A percentile compares a stretch with the other conserved stretches of the same genome.
Evolutionary conservation across 192 early-diverging fungal genomes (phyloP).

Genomic region (Coemansia biformis): DNA sequence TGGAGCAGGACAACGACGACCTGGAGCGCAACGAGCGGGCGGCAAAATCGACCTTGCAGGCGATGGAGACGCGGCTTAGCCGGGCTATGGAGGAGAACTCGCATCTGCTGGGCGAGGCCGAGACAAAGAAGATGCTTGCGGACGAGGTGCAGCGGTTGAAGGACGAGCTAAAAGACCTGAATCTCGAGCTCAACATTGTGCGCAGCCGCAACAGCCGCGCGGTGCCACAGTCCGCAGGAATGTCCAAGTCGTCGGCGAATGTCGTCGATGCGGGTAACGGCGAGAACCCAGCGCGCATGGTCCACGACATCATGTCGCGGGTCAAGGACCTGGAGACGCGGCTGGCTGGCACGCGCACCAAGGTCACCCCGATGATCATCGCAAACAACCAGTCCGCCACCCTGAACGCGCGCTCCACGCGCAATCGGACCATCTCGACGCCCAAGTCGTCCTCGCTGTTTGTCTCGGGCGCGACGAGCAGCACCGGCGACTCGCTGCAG

Average conservation of each 20-base stretch:
- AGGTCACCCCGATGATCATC: constrained; percentile 66
- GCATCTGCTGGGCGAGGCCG: constrained; percentile 61
- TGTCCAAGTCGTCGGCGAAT: constrained; percentile 43
- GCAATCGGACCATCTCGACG: constrained; percentile 34
- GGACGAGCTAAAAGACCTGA: constrained; percentile 65
- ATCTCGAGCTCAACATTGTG: constrained; percentile 52
- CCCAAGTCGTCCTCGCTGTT: constrained; percentile 21
- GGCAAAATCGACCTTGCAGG: constrained; percentile 60
- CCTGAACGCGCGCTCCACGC: constrained; percentile 31
- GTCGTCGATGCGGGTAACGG: constrained; percentile 10
- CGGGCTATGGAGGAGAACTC: constrained; percentile 64
- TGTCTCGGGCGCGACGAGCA: not conserved
- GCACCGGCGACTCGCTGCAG: constrained; percentile 6
- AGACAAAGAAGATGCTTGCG: constrained; percentile 60
- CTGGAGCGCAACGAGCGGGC: constrained; percentile 66
- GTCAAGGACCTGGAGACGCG: constrained; percentile 73
- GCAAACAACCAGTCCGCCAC: constrained; percentile 39
- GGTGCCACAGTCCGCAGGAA: constrained; percentile 19
- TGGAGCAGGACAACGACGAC: constrained; percentile 76
- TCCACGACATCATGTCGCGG: constrained; percentile 71
- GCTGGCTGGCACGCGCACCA: constrained; percentile 64
- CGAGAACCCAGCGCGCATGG: constrained; percentile 60
- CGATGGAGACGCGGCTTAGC: constrained; percentile 67
- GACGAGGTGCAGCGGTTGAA: constrained; percentile 73
- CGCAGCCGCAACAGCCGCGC: constrained; percentile 41